Evolutionary conservation across 345 rosid species (phyloP), one percentile per base, ranked within the genome.

Genomic region (Gossypium arboreum): DNA sequence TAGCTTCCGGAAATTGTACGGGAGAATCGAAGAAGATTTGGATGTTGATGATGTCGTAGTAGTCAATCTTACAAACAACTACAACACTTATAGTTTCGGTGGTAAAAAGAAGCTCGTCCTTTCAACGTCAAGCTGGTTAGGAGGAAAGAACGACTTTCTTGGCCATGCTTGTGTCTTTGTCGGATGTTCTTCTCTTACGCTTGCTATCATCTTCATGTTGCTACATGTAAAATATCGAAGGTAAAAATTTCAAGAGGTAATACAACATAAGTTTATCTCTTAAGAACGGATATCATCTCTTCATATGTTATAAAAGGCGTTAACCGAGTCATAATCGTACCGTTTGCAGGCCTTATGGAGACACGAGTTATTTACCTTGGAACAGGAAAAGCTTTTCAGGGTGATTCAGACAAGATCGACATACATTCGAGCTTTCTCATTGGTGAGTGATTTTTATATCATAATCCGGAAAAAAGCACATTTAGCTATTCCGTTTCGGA

Each of bases 91-190:
- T 77, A 90, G 97, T 84, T 90, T 92, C 79, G 87, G 87, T 10
- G 94, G 97, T 73, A 86, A 88, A 77, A 92, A 88, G 87, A 88
- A 84, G 82, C 87, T 92, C 65, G 83, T 90, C 67, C 89, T 92
- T 63, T 87, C 93, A 70, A 92, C 94, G 48, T 83, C 94, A 72
- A 88, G 82, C 80, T 92, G 94, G 94, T 75, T 92, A 77, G 94
- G 97, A 60, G 94, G 94, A 76, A 90, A 82, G 84, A 92, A 92
- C 47, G 93, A 90, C 83, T 92, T 92, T 65, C 92, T 89, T 25
- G 97, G 97, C n/a, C 64, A 79, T 76, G 85, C 97, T 51, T 92
- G 85, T 80, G 10, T 90, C 66, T 82, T 89, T 51, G 81, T 89
- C 69, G 97, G 97, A 72, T 79, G 85, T 68, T 85, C 86, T 72